Evolutionary conservation across 2,329 filamentous ascomycete genomes (phyloP).

Genomic region (Venturia nashicola): DNA sequence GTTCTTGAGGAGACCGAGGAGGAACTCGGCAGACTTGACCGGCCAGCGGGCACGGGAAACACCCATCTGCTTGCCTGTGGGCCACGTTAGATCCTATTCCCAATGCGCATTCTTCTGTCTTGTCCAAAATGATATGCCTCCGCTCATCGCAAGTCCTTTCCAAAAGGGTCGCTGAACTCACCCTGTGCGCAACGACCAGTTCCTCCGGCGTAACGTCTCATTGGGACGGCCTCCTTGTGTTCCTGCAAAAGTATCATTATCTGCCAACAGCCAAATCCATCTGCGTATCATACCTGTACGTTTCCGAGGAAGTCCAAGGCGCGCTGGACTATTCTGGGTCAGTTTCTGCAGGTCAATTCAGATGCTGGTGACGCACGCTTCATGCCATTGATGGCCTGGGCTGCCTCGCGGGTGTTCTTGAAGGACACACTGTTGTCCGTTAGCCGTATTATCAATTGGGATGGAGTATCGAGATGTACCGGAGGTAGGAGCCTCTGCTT

Average conservation of each 20-base stretch:
- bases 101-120: neutral
- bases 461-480: slow-evolving; percentile 59
- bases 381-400: slow-evolving; percentile 99
- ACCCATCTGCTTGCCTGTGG: slow-evolving; percentile 91
- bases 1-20: slow-evolving; percentile 71
- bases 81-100: neutral
- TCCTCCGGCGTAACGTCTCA: slow-evolving; percentile 93
- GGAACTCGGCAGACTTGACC: slow-evolving; percentile 97
- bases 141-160: slow-evolving; percentile 8
- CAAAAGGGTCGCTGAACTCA: slow-evolving; percentile 31
- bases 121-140: slow-evolving; percentile 7
- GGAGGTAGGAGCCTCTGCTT: slow-evolving; percentile 96
- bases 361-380: slow-evolving; percentile 38
- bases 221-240: slow-evolving; percentile 95
- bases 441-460: slow-evolving; percentile 95
- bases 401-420: slow-evolving; percentile 99
- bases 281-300: slow-evolving; percentile 34
- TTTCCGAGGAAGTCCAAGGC: slow-evolving; percentile 97
- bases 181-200: slow-evolving; percentile 96
- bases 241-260: slow-evolving; percentile 38
- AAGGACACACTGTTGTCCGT: slow-evolving; percentile 92
- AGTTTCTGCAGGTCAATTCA: neutral
- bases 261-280: too few species aligned
- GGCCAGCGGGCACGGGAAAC: slow-evolving; percentile 98
- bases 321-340: slow-evolving; percentile 48